A percentile compares a stretch with the other conserved stretches of the same genome.
These are phyloP conservation scores for Fusarium sp. DNA, from an alignment of 2,329 filamentous ascomycete genomes.

Conservation along the genomic window DNA sequence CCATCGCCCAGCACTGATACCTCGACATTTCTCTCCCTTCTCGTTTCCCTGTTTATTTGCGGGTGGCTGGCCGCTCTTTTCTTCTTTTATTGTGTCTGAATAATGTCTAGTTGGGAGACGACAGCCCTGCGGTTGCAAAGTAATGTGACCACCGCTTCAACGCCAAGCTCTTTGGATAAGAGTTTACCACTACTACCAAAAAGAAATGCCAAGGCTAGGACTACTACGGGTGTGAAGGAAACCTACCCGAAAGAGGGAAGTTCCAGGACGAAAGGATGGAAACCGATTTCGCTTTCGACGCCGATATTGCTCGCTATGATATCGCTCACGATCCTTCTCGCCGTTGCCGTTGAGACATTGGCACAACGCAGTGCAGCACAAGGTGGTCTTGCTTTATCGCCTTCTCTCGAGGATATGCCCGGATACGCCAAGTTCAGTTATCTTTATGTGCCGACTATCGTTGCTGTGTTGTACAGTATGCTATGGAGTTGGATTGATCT, in stretches of 20 bases:
- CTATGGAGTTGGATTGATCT: constrained; percentile 71
- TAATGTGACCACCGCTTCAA: neutral
- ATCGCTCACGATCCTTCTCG: constrained; percentile 54
- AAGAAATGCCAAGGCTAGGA: neutral
- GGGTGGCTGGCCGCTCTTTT: constrained; percentile 25
- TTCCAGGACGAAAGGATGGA: constrained; percentile 25
- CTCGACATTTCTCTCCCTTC: neutral
- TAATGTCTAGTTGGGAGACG: constrained; percentile 38
- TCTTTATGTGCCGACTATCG: constrained; percentile 65
- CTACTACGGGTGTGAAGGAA: neutral
- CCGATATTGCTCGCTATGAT: constrained; percentile 56
- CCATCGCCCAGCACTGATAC: neutral
- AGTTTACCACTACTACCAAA: constrained; percentile 9
- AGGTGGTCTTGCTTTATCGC: constrained; percentile 55
- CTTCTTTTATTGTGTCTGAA: neutral
- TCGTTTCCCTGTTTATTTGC: neutral
- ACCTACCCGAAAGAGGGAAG: fast-evolving
- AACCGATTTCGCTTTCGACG: constrained; percentile 40
- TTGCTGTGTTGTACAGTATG: constrained; percentile 67
- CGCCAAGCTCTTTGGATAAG: constrained; percentile 14
- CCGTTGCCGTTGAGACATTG: constrained; percentile 59
- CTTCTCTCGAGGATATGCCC: constrained; percentile 51
- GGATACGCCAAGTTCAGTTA: constrained; percentile 54
- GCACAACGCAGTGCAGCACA: constrained; percentile 54
- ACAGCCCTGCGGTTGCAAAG: constrained; percentile 16